phyloP scores from a whole-genome alignment of 768 basidiomycete genomes.

The Tricholoma sp. region DNA sequence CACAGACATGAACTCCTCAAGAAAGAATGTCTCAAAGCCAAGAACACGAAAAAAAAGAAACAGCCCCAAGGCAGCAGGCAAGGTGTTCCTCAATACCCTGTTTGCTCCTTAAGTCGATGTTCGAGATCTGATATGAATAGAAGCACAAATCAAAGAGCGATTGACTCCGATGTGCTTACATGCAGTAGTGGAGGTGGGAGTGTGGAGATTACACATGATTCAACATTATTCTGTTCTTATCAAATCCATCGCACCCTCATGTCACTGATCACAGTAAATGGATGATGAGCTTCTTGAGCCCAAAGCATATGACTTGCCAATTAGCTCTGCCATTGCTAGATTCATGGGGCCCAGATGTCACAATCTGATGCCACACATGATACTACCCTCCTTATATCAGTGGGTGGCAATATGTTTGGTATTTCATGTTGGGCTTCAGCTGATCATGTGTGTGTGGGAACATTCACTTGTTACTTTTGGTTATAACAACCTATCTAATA shows the following conservation, averaged over 20 bases:
- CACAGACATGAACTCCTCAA: slow-evolving; percentile 86
- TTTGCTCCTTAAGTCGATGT: slow-evolving; percentile 67
- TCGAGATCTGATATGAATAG: slow-evolving; percentile 3
- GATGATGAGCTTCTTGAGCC: too few relatives aligned
- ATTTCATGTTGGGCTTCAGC: too few relatives aligned
- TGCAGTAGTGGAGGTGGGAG: not conserved
- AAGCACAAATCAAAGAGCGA: not conserved
- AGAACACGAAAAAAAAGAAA: slow-evolving; percentile 62
- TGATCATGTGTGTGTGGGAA: too few relatives aligned
- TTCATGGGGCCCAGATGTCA: too few relatives aligned
- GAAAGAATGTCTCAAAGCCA: slow-evolving; percentile 70
- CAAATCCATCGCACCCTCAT: not conserved
- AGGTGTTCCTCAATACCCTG: slow-evolving; percentile 80
- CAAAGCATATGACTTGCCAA: too few relatives aligned
- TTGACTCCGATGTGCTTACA: not conserved
- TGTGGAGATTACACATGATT: not conserved
- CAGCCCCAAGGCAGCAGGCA: slow-evolving; percentile 57
- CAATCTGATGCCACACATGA: too few relatives aligned
- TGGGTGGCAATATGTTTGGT: too few relatives aligned
- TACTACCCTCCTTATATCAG: too few relatives aligned
- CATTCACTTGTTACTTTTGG: slow-evolving; percentile 38
- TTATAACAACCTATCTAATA: too few relatives aligned
- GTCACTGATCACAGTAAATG: too few relatives aligned
- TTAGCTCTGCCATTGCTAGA: too few relatives aligned
- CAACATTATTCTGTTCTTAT: not conserved